Conservation (phyloP, 1,139 yeast species). For the Saccharomyces hybrid region DNA sequence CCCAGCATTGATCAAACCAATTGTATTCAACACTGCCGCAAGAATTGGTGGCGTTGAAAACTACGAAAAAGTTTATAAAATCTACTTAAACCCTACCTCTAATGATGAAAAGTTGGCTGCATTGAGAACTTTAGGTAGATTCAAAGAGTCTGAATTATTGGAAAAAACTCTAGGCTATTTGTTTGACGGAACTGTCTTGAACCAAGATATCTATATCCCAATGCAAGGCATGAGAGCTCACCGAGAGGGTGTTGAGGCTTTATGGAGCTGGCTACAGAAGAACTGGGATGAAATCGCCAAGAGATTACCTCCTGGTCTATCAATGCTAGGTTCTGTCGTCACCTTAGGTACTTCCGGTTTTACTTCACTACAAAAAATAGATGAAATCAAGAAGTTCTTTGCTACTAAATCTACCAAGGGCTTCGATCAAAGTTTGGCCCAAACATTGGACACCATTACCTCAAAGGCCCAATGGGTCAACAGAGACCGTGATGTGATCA, state of each 20-base stretch:
- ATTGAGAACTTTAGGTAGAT: slow-evolving; percentile 65
- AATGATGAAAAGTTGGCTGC: slow-evolving; percentile 74
- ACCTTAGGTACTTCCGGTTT: slow-evolving; percentile 56
- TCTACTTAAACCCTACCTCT: slow-evolving; percentile 59
- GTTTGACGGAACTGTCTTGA: slow-evolving; percentile 61
- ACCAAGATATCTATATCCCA: slow-evolving; percentile 80
- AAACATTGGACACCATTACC: slow-evolving; percentile 58
- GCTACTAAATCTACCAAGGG: slow-evolving; percentile 57
- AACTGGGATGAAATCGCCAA: slow-evolving; percentile 65
- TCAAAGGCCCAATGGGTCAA: slow-evolving; percentile 59
- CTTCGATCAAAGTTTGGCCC: slow-evolving; percentile 65
- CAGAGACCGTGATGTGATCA: slow-evolving; percentile 52
- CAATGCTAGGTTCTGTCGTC: slow-evolving; percentile 72
- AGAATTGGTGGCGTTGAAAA: slow-evolving; percentile 55
- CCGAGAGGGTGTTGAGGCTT: slow-evolving; percentile 50
- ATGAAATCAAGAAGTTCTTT: slow-evolving; percentile 55
- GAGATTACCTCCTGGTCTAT: slow-evolving; percentile 72
- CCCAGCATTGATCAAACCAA: slow-evolving; percentile 71
- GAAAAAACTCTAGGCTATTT: slow-evolving; percentile 55
- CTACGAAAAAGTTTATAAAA: slow-evolving; percentile 54
- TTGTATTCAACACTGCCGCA: slow-evolving; percentile 65
- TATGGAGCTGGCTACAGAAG: slow-evolving; percentile 68
- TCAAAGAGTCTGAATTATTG: slow-evolving; percentile 50
- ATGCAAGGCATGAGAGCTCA: slow-evolving; percentile 62
- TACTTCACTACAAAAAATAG: slow-evolving; percentile 52